Evolutionary conservation across 169 alveolate species (phyloP).

Genomic region (Babesia ovata): DNA sequence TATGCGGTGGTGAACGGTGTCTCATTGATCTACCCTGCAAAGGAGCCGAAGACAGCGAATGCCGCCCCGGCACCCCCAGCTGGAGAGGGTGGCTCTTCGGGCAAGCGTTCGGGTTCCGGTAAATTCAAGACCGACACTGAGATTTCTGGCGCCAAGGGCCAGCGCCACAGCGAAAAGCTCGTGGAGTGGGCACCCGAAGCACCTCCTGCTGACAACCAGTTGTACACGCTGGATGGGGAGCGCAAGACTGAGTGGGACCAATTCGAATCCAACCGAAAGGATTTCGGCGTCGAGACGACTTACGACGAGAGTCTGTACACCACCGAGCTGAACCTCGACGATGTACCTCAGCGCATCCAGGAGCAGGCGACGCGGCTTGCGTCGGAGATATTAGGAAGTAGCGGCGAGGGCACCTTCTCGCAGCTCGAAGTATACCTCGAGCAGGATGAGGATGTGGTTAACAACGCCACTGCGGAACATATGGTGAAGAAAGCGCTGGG

Average conservation of each 20-base stretch:
- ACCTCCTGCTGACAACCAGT: conserved; percentile 44
- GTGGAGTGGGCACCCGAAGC: conserved; percentile 54
- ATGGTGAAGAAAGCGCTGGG: conserved; percentile 24
- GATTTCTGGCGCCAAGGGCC: conserved; percentile 37
- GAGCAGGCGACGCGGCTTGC: conserved; percentile 73
- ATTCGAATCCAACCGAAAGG: conserved; percentile 58
- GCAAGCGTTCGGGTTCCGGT: not conserved
- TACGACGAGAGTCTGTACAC: conserved; percentile 78
- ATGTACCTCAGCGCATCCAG: conserved; percentile 71
- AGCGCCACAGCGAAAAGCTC: conserved; percentile 20
- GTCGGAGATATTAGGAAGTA: conserved; percentile 67
- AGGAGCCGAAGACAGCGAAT: not conserved
- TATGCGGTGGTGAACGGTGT: conserved; percentile 38
- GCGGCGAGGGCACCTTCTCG: conserved; percentile 68
- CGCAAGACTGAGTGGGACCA: conserved; percentile 60
- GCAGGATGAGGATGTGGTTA: conserved; percentile 67
- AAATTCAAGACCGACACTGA: conserved; percentile 65
- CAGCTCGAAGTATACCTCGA: conserved; percentile 66
- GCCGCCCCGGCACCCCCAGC: not conserved
- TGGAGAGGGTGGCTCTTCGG: conserved; percentile 3
- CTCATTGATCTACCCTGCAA: not conserved
- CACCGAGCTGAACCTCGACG: conserved; percentile 69
- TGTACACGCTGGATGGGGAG: conserved; percentile 28
- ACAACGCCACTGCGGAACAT: conserved; percentile 7
- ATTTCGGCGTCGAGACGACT: conserved; percentile 53